phyloP scores from a whole-genome alignment of 2,329 filamentous ascomycete genomes.

The Achaetomium macrosporum region DNA sequence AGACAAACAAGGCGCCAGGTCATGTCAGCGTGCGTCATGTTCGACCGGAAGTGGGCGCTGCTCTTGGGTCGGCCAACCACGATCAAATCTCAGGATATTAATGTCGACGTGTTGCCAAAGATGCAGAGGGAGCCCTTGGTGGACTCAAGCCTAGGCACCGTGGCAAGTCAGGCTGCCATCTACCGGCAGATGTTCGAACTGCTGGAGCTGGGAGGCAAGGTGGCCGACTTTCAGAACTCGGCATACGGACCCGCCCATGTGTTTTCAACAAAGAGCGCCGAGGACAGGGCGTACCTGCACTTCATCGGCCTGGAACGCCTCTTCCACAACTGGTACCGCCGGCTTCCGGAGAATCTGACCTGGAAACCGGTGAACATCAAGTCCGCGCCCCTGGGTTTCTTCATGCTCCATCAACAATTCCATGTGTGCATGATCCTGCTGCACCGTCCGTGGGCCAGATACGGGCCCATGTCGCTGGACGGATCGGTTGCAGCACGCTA shows the following conservation, averaged over 20 bases:
- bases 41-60: conserved; percentile 51
- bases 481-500: conserved; percentile 9
- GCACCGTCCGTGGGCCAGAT: conserved; percentile 48
- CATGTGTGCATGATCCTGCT: conserved; percentile 48
- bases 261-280: conserved; percentile 29
- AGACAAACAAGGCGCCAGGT: conserved; percentile 45
- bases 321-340: conserved; percentile 49
- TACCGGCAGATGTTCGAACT: conserved; percentile 48
- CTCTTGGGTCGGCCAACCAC: conserved; percentile 48
- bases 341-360: conserved; percentile 42
- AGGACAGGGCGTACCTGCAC: conserved; percentile 44
- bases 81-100: conserved; percentile 48
- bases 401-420: conserved; percentile 51
- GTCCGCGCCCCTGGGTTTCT: conserved; percentile 45
- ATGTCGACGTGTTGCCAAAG: conserved; percentile 41
- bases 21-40: conserved; percentile 46
- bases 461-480: conserved; percentile 36
- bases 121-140: conserved; percentile 31
- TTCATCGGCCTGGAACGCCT: conserved; percentile 48
- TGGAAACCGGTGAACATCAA: conserved; percentile 48
- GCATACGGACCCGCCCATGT: conserved; percentile 28
- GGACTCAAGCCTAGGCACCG: conserved; percentile 27
- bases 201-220: conserved; percentile 50
- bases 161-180: conserved; percentile 32
- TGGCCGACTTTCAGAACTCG: conserved; percentile 38